Percentiles rank a stretch among this genome's conserved stretches.
phyloP scores from a whole-genome alignment of 192 early-diverging fungal genomes.

The Linnemannia zychae region DNA sequence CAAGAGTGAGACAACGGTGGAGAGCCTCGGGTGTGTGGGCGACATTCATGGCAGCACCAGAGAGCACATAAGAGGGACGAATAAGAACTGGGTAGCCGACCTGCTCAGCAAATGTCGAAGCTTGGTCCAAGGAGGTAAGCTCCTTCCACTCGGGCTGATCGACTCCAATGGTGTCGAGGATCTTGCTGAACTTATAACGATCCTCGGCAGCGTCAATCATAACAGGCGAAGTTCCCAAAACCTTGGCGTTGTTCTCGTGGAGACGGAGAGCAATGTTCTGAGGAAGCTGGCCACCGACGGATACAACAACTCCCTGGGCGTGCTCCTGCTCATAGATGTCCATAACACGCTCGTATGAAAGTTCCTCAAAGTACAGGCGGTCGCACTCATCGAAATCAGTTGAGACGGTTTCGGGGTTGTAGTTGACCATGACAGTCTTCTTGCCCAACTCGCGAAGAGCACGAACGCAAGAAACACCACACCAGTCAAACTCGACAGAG shows the following conservation, averaged over 20 bases:
- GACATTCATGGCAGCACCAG: slow-evolving; percentile 98
- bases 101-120: slow-evolving; percentile 83
- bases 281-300: slow-evolving; percentile 95
- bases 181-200: slow-evolving; percentile 94
- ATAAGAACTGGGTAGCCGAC: slow-evolving; percentile 96
- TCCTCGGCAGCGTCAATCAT: slow-evolving; percentile 96
- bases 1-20: slow-evolving; percentile 79
- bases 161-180: slow-evolving; percentile 92
- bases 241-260: slow-evolving; percentile 79
- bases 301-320: slow-evolving; percentile 88
- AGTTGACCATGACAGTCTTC: slow-evolving; percentile 97
- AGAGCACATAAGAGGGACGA: slow-evolving; percentile 96
- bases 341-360: slow-evolving; percentile 93
- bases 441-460: slow-evolving; percentile 83
- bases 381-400: slow-evolving; percentile 99
- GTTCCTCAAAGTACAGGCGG: slow-evolving; percentile 98
- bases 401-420: slow-evolving; percentile 99
- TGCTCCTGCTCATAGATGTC: slow-evolving; percentile 95
- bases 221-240: slow-evolving; percentile 91
- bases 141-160: slow-evolving; percentile 99
- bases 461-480: slow-evolving; percentile 84
- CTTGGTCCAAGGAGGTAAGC: slow-evolving; percentile 85
- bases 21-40: slow-evolving; percentile 85
- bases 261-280: slow-evolving; percentile 96
- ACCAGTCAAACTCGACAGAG: slow-evolving; percentile 99